Evolutionary conservation across 2,329 filamentous ascomycete genomes (phyloP).

Genomic region (Sclerotinia trifoliorum): DNA sequence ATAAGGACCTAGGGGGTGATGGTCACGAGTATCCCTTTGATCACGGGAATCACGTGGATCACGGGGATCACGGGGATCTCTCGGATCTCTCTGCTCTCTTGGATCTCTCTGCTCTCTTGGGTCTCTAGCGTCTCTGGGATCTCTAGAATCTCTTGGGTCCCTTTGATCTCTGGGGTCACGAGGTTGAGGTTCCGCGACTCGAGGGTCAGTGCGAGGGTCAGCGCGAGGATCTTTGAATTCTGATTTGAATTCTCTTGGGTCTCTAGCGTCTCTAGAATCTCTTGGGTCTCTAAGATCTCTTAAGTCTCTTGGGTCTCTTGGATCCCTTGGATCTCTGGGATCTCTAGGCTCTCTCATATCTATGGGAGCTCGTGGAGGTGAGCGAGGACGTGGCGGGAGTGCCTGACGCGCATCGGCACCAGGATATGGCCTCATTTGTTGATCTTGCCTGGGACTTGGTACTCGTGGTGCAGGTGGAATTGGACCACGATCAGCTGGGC

Average conservation of each 20-base stretch:
- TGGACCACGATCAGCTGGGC: conserved; percentile 68
- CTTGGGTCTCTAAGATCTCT: conserved; percentile 36
- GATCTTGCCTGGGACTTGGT: conserved; percentile 73
- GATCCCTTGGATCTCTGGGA: conserved; percentile 10
- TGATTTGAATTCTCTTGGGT: conserved; percentile 9
- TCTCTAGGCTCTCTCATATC: conserved; percentile 12
- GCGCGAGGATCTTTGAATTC: conserved; percentile 10
- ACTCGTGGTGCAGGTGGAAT: conserved; percentile 61
- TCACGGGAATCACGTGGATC: conserved; percentile 12
- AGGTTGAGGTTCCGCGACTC: conserved; percentile 34
- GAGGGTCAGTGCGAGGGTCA: conserved; percentile 3
- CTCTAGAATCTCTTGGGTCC: neutral
- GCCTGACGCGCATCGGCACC: conserved; percentile 58
- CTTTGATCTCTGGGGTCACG: conserved; percentile 32
- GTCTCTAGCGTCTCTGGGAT: neutral
- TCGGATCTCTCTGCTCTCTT: neutral
- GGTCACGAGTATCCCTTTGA: conserved; percentile 26
- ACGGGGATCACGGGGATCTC: conserved; percentile 9
- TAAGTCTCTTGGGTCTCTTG: conserved; percentile 35
- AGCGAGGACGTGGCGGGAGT: conserved; percentile 55
- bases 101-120: conserved; percentile 11
- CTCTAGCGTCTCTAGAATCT: conserved; percentile 6
- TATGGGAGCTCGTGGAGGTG: conserved; percentile 44
- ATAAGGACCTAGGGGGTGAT: conserved; percentile 37
- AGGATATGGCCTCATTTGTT: conserved; percentile 65